Evolutionary conservation across 2,329 filamentous ascomycete genomes (phyloP).

Genomic region (Aureobasidium sp.): DNA sequence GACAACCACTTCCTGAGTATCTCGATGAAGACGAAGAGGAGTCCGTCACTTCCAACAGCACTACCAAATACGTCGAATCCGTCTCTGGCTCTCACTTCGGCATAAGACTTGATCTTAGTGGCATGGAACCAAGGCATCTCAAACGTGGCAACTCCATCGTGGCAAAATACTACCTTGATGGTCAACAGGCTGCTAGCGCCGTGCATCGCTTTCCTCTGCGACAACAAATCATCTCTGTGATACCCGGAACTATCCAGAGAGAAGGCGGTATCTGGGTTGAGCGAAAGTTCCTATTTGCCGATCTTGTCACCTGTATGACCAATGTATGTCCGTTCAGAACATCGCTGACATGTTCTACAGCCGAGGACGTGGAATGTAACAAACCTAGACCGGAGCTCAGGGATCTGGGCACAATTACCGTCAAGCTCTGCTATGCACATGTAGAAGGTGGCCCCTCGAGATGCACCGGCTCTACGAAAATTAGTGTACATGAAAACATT

Average conservation of each 20-base stretch:
- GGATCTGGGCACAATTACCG: background rate
- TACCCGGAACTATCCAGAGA: background rate
- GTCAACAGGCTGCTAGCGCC: background rate
- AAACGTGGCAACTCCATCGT: background rate
- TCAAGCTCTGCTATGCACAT: background rate
- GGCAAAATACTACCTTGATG: background rate
- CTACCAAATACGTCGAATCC: slow-evolving; percentile 22
- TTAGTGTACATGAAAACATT: slow-evolving; percentile 2
- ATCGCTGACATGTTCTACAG: background rate
- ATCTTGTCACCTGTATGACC: background rate
- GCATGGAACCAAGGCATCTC: background rate
- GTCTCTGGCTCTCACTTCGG: slow-evolving; percentile 19
- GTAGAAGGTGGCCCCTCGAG: background rate
- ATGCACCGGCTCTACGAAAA: too few species aligned
- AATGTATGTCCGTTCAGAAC: background rate
- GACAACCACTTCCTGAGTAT: slow-evolving; percentile 20
- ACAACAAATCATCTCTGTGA: background rate
- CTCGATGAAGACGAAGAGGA: slow-evolving; percentile 16
- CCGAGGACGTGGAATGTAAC: background rate
- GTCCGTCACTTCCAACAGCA: background rate
- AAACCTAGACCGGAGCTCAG: background rate
- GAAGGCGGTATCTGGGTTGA: background rate
- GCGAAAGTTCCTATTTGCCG: background rate
- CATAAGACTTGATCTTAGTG: slow-evolving; percentile 13
- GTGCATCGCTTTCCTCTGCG: background rate